Evolutionary conservation across 1,139 yeast species (phyloP).

Genomic region (Magnusiomyces magnusii): DNA sequence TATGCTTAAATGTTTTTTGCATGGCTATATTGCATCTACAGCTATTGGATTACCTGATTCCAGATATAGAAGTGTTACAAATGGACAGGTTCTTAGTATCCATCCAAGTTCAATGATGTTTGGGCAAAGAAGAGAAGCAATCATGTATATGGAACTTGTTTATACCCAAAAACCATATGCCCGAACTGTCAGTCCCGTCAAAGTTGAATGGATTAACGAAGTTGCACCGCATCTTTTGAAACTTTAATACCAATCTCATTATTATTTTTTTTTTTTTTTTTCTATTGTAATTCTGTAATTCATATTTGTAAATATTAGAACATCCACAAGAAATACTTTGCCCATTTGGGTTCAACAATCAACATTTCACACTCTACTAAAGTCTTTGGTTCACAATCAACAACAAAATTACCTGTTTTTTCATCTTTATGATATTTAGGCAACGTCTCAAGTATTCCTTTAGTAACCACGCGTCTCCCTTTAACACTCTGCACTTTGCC

Average conservation of each 20-base stretch:
- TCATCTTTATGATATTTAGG: constrained; percentile 5
- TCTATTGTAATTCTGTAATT: not conserved
- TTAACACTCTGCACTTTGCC: constrained; percentile 7
- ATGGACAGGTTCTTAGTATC: constrained; percentile 56
- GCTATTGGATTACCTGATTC: constrained; percentile 96
- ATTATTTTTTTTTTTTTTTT: not conserved
- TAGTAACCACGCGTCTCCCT: constrained; percentile 13
- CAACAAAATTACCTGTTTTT: not conserved
- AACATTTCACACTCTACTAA: constrained; percentile 23
- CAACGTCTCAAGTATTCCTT: constrained; percentile 7
- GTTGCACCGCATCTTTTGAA: constrained; percentile 59
- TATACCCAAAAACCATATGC: constrained; percentile 92
- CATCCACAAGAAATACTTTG: constrained; percentile 25
- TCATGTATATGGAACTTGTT: constrained; percentile 92
- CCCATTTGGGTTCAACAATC: constrained; percentile 29
- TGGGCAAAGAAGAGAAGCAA: constrained; percentile 75
- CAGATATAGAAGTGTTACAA: constrained; percentile 74
- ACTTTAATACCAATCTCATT: not conserved
- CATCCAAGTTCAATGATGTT: constrained; percentile 91
- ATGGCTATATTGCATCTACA: constrained; percentile 76
- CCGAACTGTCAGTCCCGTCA: constrained; percentile 75
- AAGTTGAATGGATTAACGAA: constrained; percentile 80
- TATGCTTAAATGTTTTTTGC: constrained; percentile 62
- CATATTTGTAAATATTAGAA: not conserved
- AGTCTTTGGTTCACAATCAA: constrained; percentile 11